These are phyloP conservation scores for Ophiostoma fasciatum DNA, from an alignment of 2,329 filamentous ascomycete species.

Conservation along the genomic window DNA sequence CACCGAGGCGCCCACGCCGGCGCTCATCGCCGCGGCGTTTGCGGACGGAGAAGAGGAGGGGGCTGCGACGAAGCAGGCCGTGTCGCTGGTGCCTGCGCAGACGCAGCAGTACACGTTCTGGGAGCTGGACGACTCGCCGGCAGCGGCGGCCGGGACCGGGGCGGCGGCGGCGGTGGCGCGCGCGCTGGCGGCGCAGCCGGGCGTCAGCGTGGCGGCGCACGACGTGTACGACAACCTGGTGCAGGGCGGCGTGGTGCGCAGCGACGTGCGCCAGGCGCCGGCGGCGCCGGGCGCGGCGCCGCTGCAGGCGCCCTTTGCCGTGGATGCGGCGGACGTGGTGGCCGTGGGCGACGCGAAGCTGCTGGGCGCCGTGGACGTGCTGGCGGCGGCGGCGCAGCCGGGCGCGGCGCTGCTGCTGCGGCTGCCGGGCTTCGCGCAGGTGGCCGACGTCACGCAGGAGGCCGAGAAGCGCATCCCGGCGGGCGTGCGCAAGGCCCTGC, in stretches of 20 bases:
- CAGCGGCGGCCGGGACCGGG: slow-evolving; percentile 48
- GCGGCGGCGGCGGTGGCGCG: slow-evolving; percentile 47
- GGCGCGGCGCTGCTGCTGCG: slow-evolving; percentile 62
- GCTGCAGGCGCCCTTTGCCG: slow-evolving; percentile 67
- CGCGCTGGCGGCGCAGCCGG: slow-evolving; percentile 58
- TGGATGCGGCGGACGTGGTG: slow-evolving; percentile 64
- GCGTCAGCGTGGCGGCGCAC: slow-evolving; percentile 44
- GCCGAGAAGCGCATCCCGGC: slow-evolving; percentile 72
- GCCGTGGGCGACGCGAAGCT: slow-evolving; percentile 70
- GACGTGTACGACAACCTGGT: slow-evolving; percentile 49
- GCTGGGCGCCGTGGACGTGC: slow-evolving; percentile 60
- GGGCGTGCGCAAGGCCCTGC: slow-evolving; percentile 54
- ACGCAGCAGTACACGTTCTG: slow-evolving; percentile 86
- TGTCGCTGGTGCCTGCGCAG: slow-evolving; percentile 27
- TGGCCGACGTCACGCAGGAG: too few relatives aligned
- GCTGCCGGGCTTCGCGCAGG: slow-evolving; percentile 64
- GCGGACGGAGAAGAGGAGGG: slow-evolving; percentile 32
- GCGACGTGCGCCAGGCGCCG: slow-evolving; percentile 71
- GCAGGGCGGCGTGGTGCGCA: slow-evolving; percentile 66
- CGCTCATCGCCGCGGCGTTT: slow-evolving; percentile 35
- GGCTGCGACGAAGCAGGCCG: slow-evolving; percentile 28
- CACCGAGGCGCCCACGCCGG: slow-evolving; percentile 39
- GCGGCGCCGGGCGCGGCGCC: slow-evolving; percentile 35
- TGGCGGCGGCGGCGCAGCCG: slow-evolving; percentile 54
- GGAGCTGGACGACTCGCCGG: slow-evolving; percentile 72